A percentile compares a stretch with the other conserved stretches of the same genome.
These are phyloP conservation scores for Nepenthes alata DNA, from an alignment of 179 eudicot species.

Conservation along the genomic window DNA sequence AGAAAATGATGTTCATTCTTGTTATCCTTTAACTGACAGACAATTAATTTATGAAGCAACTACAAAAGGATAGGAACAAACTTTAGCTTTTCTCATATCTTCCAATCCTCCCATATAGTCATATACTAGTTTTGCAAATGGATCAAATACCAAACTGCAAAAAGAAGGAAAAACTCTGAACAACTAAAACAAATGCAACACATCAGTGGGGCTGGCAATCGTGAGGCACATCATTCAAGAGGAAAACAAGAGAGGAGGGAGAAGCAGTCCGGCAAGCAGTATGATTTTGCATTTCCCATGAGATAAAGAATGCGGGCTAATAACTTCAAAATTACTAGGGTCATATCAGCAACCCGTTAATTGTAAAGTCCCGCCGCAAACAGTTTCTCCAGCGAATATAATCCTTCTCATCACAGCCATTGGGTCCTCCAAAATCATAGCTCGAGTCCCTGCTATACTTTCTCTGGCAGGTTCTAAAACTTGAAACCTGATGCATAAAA, in stretches of 20 bases:
- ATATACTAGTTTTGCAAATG: constrained; percentile 54
- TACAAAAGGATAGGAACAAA: constrained; percentile 26
- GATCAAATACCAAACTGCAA: constrained; percentile 90
- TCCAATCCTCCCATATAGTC: constrained; percentile 75
- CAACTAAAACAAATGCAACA: neutral
- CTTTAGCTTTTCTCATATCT: constrained; percentile 71
- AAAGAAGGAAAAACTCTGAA: neutral
- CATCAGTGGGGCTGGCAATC: neutral
- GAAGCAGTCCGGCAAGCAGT: neutral
- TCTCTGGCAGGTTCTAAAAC: constrained; percentile 51
- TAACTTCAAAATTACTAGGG: constrained; percentile 22
- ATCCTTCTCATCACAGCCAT: constrained; percentile 42
- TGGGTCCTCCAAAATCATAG: constrained; percentile 22
- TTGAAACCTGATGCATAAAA: constrained; percentile 55
- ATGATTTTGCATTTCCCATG: neutral
- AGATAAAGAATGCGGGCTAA: neutral
- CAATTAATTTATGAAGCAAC: neutral
- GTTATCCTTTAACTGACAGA: neutral
- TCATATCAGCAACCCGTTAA: constrained; percentile 66
- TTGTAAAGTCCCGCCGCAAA: constrained; percentile 77
- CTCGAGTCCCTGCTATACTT: constrained; percentile 18
- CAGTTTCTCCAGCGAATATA: constrained; percentile 77
- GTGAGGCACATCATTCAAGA: neutral
- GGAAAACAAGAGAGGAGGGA: neutral
- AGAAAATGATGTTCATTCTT: constrained; percentile 5